phyloP scores from a whole-genome alignment of 2,329 filamentous ascomycete species.

The Scedosporium apiospermum region DNA sequence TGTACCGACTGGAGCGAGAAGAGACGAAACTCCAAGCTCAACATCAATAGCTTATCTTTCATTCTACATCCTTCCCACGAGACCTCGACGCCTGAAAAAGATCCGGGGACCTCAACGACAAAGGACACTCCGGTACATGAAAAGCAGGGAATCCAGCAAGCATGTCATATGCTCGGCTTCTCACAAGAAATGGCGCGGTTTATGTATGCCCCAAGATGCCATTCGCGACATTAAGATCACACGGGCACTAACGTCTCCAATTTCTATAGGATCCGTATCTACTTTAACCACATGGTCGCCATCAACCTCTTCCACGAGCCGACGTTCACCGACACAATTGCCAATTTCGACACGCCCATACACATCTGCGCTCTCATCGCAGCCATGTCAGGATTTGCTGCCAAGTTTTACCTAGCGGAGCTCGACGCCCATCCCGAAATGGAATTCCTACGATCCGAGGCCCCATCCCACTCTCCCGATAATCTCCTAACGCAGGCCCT shows the following conservation, averaged over 20 bases:
- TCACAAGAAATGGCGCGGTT: neutral
- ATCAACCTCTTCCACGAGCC: slow-evolving; percentile 21
- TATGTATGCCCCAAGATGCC: neutral
- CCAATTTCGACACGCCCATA: slow-evolving; percentile 9
- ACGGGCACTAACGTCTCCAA: too few species aligned
- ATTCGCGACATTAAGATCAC: too few species aligned
- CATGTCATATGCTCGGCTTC: slow-evolving; percentile 2
- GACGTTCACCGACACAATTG: slow-evolving; percentile 16
- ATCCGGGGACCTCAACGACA: neutral
- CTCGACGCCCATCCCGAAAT: neutral
- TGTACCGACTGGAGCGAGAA: neutral
- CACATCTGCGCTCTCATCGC: slow-evolving; percentile 18
- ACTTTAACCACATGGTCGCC: slow-evolving; percentile 21
- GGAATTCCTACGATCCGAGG: neutral
- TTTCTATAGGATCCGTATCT: slow-evolving; percentile 11
- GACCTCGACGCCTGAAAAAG: slow-evolving; percentile 8
- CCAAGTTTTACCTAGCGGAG: slow-evolving; percentile 12
- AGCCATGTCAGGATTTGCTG: slow-evolving; percentile 20
- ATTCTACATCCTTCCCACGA: slow-evolving; percentile 18
- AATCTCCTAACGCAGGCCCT: slow-evolving; percentile 15
- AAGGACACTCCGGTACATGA: neutral
- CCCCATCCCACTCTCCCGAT: neutral
- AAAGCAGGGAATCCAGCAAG: neutral
- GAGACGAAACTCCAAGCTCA: slow-evolving; percentile 1
- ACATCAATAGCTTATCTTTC: slow-evolving; percentile 12